Base-by-base conservation (phyloP, 257 asterid species). In the Capsicum pubescens region DNA sequence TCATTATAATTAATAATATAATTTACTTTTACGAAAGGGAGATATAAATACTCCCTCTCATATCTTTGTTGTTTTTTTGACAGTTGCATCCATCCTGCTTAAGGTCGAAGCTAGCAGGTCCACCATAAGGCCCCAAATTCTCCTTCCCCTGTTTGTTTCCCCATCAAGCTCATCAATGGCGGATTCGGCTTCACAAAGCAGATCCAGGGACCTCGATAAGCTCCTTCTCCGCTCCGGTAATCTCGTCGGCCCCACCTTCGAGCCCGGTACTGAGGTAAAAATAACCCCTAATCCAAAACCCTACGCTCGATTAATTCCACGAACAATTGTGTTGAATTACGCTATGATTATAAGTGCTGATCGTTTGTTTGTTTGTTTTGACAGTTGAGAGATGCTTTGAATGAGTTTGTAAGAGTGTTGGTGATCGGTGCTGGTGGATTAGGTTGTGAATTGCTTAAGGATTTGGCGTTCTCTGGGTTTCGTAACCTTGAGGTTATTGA, bases 371-470 rank as follows among this genome's bases (percentile, higher is more conserved):
- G 82, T 85, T 21, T 61, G 69, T 80, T 35, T 15, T 81, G 48
- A 84, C 84, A 97, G 99, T 88, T 95, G 91, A 92, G 98, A 71
- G 97, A 91, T 60, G 99, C 92, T 84, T 84, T 97, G 46, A 95
- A 91, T 87, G 97, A 94, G 87, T 91, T 85, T 86, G 95, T 86
- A 82, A 97, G 84, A 80, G 93, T 95, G 58, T 90, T 97, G 94
- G 98, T 95, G 90, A 97, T 95, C 81, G 99, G 99, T 57, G 98
- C 98, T 17, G 99, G 98, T 86, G 99, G 99, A 60, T 92, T 97
- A 88, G 99, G 99, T 82, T 95, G 98, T 87, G 99, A 97, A 83
- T 91, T 97, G 92, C 93, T 95, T 0, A 95, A 97, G 92, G 99
- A 97, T 85, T 91, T 97, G 93, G 98, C 99, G 21, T 86, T 97